Base-by-base conservation (phyloP, 176 grass and related monocot genomes). In the Oryza meyeriana region DNA sequence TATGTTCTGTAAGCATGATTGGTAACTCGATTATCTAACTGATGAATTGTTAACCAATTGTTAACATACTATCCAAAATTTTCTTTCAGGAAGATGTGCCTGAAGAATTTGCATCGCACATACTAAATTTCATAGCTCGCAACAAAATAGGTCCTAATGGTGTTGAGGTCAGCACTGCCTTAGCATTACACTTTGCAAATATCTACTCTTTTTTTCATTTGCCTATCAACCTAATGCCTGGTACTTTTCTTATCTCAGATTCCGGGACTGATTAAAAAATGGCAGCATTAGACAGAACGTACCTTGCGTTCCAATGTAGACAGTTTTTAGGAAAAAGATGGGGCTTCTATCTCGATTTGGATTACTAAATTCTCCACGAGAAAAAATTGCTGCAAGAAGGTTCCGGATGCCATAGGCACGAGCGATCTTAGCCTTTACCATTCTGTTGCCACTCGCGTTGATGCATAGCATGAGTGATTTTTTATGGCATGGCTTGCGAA, bases 51-150 rank as follows among this genome's bases (percentile, higher is more conserved):
- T 65, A 61, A 39, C 9, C 47, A 79, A 33, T 4, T 85, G 55
- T 87, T 76, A 17, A 32, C 64, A 41, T 34, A 66, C 32, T 66
- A 74, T 68, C 38, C 12, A 68, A 84, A 50, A 68, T 26, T 72
- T 75, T 52, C 76, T 86, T 86, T 85, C 96, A 99, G 96, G 96
- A 95, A 88, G 93, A 99, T 81, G 96, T 85, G 44, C 93, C 96
- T 61, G 93, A 99, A 68, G 96, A 99, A 85, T 99, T 99, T 81
- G 83, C 90, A 55, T 95, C 87, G 17, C 83, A 83, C 68, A 84
- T 99, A 94, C 67, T 95, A 40, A 92, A 95, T 78, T 95, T 99
- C 61, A 95, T 99, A 86, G 88, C 89, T 77, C 96, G 80, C 78
- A 99, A 95, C 72, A 87, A 81, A 82, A 94, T 95, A 74, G 96